phyloP scores from a whole-genome alignment of 2,329 filamentous ascomycete species.

The Neonectria punicea region DNA sequence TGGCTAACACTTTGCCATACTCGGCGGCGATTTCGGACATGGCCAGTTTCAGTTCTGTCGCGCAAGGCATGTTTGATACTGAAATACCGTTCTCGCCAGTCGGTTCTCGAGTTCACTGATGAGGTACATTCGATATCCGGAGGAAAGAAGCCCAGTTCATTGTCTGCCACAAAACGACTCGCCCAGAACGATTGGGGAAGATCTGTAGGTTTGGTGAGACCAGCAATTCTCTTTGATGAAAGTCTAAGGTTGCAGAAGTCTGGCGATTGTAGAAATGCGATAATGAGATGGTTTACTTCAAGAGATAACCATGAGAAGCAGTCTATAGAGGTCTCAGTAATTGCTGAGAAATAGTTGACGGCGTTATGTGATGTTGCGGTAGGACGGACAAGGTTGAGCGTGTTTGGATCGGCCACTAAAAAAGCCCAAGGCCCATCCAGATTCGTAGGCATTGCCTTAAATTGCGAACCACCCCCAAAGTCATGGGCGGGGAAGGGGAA shows the following conservation, averaged over 20 bases:
- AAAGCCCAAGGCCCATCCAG: background rate
- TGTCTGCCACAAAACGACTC: slow-evolving; percentile 14
- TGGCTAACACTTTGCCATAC: slow-evolving; percentile 7
- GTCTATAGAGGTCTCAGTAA: background rate
- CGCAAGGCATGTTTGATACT: background rate
- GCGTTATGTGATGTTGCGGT: background rate
- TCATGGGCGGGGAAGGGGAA: background rate
- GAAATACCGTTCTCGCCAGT: slow-evolving; percentile 19
- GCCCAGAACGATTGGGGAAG: slow-evolving; percentile 25
- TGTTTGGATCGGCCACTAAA: slow-evolving; percentile 9
- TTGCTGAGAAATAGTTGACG: background rate
- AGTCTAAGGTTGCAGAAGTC: slow-evolving; percentile 19
- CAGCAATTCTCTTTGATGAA: slow-evolving; percentile 7
- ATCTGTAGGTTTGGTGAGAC: background rate
- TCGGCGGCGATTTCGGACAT: background rate
- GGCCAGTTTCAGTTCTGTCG: background rate
- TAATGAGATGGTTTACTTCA: background rate
- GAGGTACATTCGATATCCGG: fast-evolving
- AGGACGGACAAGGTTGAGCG: background rate
- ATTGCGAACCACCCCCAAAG: slow-evolving; percentile 3
- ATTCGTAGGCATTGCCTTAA: background rate
- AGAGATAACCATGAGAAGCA: background rate
- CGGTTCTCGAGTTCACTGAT: background rate
- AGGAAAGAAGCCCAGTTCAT: slow-evolving; percentile 21
- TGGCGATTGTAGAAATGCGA: background rate